Percentiles rank a stretch among this genome's conserved stretches.
These are phyloP conservation scores for Diaporthe eres DNA, from an alignment of 2,329 filamentous ascomycete genomes.

Conservation along the genomic window DNA sequence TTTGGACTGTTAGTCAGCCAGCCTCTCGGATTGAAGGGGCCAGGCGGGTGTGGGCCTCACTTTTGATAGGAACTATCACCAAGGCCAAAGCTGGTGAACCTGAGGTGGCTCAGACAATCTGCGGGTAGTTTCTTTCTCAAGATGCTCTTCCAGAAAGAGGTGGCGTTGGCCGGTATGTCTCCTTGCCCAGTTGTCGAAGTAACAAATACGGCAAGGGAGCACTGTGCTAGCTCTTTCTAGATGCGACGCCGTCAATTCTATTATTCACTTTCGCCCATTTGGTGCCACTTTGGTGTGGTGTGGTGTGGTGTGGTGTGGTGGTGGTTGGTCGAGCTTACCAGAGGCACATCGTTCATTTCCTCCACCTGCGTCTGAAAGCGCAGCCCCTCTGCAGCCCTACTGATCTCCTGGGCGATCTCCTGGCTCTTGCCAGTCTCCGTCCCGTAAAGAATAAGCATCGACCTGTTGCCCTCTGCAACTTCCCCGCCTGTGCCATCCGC, in stretches of 20 bases:
- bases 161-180: constrained; percentile 88
- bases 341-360: constrained; percentile 81
- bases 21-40: not conserved
- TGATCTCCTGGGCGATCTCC: constrained; percentile 90
- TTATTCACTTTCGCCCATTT: not conserved
- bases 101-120: constrained; percentile 76
- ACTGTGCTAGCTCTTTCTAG: constrained; percentile 65
- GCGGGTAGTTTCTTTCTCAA: constrained; percentile 82
- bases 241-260: not conserved
- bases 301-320: not conserved
- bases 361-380: constrained; percentile 82
- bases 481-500: not conserved
- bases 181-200: constrained; percentile 96
- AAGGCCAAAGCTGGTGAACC: constrained; percentile 89
- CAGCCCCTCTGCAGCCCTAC: constrained; percentile 79
- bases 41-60: constrained; percentile 60
- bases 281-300: not conserved
- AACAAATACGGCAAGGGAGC: constrained; percentile 80
- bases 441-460: constrained; percentile 84
- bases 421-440: constrained; percentile 96
- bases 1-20: constrained; percentile 51
- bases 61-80: constrained; percentile 96
- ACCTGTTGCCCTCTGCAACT: constrained; percentile 55
- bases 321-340: constrained; percentile 69
- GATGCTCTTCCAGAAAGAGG: constrained; percentile 87